Conservation (phyloP, 805 yeast species). For the Lipomyces chichibuensis region DNA sequence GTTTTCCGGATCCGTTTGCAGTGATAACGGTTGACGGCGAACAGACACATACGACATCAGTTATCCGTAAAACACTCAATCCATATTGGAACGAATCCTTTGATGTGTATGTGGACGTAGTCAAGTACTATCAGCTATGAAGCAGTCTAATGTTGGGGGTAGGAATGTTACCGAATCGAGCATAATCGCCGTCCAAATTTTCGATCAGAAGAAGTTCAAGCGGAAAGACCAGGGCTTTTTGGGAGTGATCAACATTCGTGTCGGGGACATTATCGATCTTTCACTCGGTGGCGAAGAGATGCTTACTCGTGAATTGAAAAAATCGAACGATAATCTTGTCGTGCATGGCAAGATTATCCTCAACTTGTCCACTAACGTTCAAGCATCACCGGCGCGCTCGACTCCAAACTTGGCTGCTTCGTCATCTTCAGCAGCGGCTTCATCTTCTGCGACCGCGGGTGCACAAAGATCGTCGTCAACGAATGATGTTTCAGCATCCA, state of each 20-base stretch:
- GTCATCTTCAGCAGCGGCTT: slow-evolving; percentile 9
- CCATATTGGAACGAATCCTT: slow-evolving; percentile 98
- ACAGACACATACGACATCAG: slow-evolving; percentile 92
- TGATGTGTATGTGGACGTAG: slow-evolving; percentile 54
- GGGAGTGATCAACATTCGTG: slow-evolving; percentile 90
- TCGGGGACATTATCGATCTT: slow-evolving; percentile 82
- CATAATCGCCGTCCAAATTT: slow-evolving; percentile 87
- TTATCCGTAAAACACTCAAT: slow-evolving; percentile 88
- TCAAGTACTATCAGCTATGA: background rate
- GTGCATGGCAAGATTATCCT: slow-evolving; percentile 92
- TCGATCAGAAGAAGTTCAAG: slow-evolving; percentile 96
- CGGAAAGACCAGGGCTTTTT: slow-evolving; percentile 98
- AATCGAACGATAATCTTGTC: slow-evolving; percentile 85
- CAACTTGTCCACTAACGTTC: slow-evolving; percentile 44
- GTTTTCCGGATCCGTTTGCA: slow-evolving; percentile 98
- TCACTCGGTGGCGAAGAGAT: slow-evolving; percentile 61
- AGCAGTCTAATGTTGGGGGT: background rate
- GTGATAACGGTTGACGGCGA: slow-evolving; percentile 97
- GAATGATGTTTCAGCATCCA: slow-evolving; percentile 13
- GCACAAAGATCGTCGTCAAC: slow-evolving; percentile 8
- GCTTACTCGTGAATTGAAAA: slow-evolving; percentile 86
- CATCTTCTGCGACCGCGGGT: slow-evolving; percentile 36
- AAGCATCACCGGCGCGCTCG: slow-evolving; percentile 15
- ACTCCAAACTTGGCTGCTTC: slow-evolving; percentile 17
- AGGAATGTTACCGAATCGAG: slow-evolving; percentile 70